phyloP scores from a whole-genome alignment of 371 early-diverging fungal genomes.

The Chytridium lagenaria region DNA sequence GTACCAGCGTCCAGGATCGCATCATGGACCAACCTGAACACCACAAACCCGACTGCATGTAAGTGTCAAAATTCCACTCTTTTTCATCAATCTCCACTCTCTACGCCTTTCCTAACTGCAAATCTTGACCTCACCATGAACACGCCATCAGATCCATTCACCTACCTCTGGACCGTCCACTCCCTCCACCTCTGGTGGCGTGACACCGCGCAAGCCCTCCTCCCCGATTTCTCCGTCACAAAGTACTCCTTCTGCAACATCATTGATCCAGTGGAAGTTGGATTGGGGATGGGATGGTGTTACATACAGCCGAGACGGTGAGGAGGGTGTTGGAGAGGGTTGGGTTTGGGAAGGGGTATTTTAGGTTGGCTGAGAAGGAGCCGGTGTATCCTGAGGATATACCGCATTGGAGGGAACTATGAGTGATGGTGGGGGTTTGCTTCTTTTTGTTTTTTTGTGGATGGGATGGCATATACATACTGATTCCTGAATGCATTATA shows the following conservation, averaged over 20 bases:
- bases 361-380: constrained; percentile 35
- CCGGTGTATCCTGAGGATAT: constrained; percentile 33
- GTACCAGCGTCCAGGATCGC: constrained; percentile 28
- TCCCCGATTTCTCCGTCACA: background rate
- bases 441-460: constrained; percentile 1
- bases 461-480: too few species aligned
- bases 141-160: constrained; percentile 25
- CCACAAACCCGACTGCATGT: constrained; percentile 32
- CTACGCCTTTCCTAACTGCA: background rate
- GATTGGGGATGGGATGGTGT: constrained; percentile 26
- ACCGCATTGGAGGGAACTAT: constrained; percentile 25
- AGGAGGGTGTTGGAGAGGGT: constrained; percentile 17
- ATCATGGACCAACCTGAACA: constrained; percentile 29
- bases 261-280: constrained; percentile 35
- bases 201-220: constrained; percentile 31
- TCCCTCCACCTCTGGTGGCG: constrained; percentile 39
- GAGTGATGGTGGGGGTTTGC: background rate
- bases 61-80: background rate
- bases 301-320: constrained; percentile 23
- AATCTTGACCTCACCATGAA: background rate
- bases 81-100: background rate
- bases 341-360: constrained; percentile 29
- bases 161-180: constrained; percentile 39
- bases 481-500: too few species aligned
- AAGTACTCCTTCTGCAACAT: constrained; percentile 27